Conservation (phyloP, 2,329 filamentous ascomycete species). For the Aspergillus floridensis region DNA sequence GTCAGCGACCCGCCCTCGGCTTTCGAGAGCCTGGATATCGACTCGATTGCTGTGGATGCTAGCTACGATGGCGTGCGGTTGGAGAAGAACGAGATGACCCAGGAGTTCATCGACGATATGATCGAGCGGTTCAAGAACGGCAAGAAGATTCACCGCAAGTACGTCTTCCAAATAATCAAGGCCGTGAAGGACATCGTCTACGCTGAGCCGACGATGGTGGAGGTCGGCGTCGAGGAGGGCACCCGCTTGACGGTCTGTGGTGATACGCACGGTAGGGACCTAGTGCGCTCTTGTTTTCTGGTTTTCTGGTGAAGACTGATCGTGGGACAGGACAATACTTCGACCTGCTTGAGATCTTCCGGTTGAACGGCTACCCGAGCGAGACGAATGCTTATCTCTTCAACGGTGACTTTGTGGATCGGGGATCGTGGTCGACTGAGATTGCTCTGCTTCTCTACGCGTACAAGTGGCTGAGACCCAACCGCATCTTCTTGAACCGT, state of each 20-base stretch:
- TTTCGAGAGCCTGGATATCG: constrained; percentile 83
- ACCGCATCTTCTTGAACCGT: constrained; percentile 89
- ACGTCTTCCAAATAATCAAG: constrained; percentile 93
- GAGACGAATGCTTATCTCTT: constrained; percentile 93
- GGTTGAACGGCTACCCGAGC: constrained; percentile 78
- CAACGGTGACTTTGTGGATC: constrained; percentile 97
- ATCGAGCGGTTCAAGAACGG: constrained; percentile 91
- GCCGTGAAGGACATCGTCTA: constrained; percentile 87
- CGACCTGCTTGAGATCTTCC: constrained; percentile 93
- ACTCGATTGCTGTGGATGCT: constrained; percentile 76
- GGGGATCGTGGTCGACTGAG: constrained; percentile 97
- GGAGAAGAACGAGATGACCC: constrained; percentile 73
- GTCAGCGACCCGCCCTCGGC: constrained; percentile 89
- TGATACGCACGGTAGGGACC: constrained; percentile 80
- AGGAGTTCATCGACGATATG: constrained; percentile 98
- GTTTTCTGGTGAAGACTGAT: neutral
- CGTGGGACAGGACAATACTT: constrained; percentile 80
- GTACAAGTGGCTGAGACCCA: constrained; percentile 92
- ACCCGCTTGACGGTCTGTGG: constrained; percentile 89
- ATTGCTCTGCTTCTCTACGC: constrained; percentile 91
- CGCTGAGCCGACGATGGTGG: constrained; percentile 94
- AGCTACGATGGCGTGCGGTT: constrained; percentile 82
- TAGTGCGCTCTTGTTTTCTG: neutral
- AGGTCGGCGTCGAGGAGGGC: constrained; percentile 75
- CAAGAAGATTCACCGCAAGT: constrained; percentile 94